Evolutionary conservation across 345 rosid species (phyloP), one percentile per base, ranked within the genome.

Genomic region (Citrus mangshanensis): DNA sequence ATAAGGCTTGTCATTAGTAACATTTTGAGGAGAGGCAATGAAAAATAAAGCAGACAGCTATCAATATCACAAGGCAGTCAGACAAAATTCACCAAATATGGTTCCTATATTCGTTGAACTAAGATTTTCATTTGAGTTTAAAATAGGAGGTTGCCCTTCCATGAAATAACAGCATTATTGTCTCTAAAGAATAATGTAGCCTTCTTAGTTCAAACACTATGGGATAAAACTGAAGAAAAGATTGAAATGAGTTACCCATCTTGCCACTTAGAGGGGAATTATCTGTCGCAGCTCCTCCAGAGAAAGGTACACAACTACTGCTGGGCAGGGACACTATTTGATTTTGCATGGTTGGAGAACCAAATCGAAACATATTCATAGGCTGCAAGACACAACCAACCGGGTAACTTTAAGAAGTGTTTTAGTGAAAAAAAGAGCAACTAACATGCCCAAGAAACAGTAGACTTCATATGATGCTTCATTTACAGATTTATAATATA

Each of bases 341-440:
- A 81, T 60, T 70, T n/a, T 77, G 88, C 76, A 77, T 79, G 1
- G 87, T 56, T 78, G 81, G 89, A 30, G 82, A 78, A 74, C 84
- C 82, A 80, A 84, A 87, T 66, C 85, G 82, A 74, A 86, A 69
- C 92, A 86, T 86, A 56, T 87, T 87, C 84, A 84, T 73, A 46
- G 87, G 79, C 93, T 89, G 86, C 87, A 87, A 70, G 46, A 65
- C 61, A 80, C 6, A 60, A 80, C 54, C 67, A 9, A 9, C 3
- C 34, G 12, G 73, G 16, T 32, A 19, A 46, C 55, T 18, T 6
- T 3, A 37, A 54, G 9, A 32, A 13, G 25, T 55, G 2, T 24
- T 30, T 34, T 9, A 63, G 46, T 58, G 35, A 54, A 38, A 34
- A 69, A 18, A 75, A n/a, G 4, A 49, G 18, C 7, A 64, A 70